Evolutionary conservation across 2,329 filamentous ascomycete genomes (phyloP).

Genomic region (Paraconiothyrium brasiliense): DNA sequence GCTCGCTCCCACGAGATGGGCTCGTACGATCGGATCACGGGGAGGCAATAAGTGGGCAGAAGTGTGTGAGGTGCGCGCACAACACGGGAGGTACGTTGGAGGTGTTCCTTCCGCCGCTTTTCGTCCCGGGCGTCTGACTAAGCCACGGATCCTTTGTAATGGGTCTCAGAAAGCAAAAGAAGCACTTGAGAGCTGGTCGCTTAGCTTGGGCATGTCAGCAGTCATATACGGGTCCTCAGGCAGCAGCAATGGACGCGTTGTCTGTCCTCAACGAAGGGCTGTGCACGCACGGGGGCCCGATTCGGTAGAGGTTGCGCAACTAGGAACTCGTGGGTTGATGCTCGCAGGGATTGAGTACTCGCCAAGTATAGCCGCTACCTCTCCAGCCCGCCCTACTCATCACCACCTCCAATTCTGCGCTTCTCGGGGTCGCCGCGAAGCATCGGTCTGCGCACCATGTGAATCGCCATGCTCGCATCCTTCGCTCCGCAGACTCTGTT

Average conservation of each 20-base stretch:
- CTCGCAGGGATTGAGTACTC: not conserved
- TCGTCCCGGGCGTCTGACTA: slow-evolving; percentile 10
- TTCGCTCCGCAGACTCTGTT: not conserved
- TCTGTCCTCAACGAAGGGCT: not conserved
- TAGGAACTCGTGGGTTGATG: not conserved
- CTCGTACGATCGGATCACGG: slow-evolving; percentile 12
- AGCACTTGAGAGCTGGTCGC: not conserved
- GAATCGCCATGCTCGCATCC: not conserved
- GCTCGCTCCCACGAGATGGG: not conserved
- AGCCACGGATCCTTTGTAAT: slow-evolving; percentile 11
- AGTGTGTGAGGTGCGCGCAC: slow-evolving; percentile 3
- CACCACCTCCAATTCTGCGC: not conserved
- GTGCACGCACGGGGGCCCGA: not conserved
- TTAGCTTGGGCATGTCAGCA: slow-evolving; percentile 11
- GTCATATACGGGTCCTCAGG: slow-evolving; percentile 11
- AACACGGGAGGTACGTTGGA: slow-evolving; percentile 3
- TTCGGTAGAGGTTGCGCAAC: slow-evolving; percentile 5
- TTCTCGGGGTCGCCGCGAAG: slow-evolving; percentile 2
- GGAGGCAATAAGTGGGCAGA: not conserved
- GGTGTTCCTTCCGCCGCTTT: slow-evolving; percentile 7
- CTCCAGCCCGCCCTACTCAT: slow-evolving; percentile 7
- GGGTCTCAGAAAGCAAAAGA: slow-evolving; percentile 3
- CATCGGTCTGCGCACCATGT: not conserved
- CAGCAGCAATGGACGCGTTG: slow-evolving; percentile 9
- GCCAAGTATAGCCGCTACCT: not conserved